phyloP scores from a whole-genome alignment of 345 rosid species.

The Sisymbrium altissimum region DNA sequence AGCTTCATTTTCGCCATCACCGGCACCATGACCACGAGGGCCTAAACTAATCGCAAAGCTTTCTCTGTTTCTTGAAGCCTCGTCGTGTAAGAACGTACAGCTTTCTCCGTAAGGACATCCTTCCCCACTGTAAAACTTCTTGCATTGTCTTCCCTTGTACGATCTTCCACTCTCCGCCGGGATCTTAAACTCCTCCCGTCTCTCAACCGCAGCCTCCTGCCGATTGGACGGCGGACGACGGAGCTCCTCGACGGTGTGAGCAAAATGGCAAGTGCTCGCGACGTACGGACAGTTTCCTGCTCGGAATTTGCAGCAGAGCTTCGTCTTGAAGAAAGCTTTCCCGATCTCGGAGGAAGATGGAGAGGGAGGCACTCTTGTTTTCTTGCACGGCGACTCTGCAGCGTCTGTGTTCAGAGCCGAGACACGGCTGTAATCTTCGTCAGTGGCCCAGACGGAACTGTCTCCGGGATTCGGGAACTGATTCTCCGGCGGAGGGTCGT shows the following conservation, averaged over 20 bases:
- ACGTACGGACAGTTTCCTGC: conserved; percentile 72
- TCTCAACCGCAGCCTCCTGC: conserved; percentile 58
- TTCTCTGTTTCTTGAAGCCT: conserved; percentile 75
- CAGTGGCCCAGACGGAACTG: conserved; percentile 64
- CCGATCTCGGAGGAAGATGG: conserved; percentile 42
- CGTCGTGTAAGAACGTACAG: conserved; percentile 77
- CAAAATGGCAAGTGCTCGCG: conserved; percentile 67
- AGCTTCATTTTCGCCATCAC: conserved; percentile 31
- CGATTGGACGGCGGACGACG: conserved; percentile 71
- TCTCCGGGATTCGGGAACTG: conserved; percentile 46
- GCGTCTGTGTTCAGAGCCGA: conserved; percentile 39
- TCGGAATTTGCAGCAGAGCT: conserved; percentile 75
- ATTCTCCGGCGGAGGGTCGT: conserved; percentile 42
- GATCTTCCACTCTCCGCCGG: conserved; percentile 64
- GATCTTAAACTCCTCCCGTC: conserved; percentile 66
- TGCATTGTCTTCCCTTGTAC: conserved; percentile 48
- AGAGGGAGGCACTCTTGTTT: conserved; percentile 42
- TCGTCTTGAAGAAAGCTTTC: conserved; percentile 80
- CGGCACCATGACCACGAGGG: conserved; percentile 55
- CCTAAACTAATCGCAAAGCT: conserved; percentile 84
- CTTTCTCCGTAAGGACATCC: conserved; percentile 87
- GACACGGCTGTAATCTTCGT: conserved; percentile 60
- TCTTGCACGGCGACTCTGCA: conserved; percentile 55
- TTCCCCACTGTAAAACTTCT: conserved; percentile 44
- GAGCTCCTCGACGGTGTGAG: conserved; percentile 88